Percentiles rank a stretch among this genome's conserved stretches.
Conservation (phyloP, 192 early-diverging fungal species). For the Coemansia sp. region DNA sequence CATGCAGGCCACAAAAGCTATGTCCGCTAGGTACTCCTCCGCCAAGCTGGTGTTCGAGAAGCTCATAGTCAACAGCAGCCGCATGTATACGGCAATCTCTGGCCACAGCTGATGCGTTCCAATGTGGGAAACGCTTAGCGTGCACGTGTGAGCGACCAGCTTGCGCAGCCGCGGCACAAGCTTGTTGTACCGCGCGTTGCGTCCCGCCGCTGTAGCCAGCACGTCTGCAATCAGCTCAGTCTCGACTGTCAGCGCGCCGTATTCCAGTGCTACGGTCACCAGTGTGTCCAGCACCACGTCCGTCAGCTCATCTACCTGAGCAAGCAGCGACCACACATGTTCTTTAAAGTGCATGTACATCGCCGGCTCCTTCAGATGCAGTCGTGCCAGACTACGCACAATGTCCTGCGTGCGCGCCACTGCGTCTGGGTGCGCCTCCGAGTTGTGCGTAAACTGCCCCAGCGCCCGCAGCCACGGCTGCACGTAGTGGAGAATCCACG, state of each 20-base stretch:
- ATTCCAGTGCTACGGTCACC: slow-evolving; percentile 75
- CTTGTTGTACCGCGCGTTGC: slow-evolving; percentile 75
- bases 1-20: slow-evolving; percentile 82
- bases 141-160: slow-evolving; percentile 76
- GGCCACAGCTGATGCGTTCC: slow-evolving; percentile 84
- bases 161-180: slow-evolving; percentile 78
- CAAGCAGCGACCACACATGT: slow-evolving; percentile 80
- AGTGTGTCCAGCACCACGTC: slow-evolving; percentile 80
- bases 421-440: slow-evolving; percentile 36
- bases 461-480: slow-evolving; percentile 86
- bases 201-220: slow-evolving; percentile 75
- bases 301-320: slow-evolving; percentile 75
- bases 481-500: slow-evolving; percentile 84
- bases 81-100: slow-evolving; percentile 87
- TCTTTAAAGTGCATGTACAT: slow-evolving; percentile 85
- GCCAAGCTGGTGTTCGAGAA: slow-evolving; percentile 81
- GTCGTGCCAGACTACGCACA: slow-evolving; percentile 72
- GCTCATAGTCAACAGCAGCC: slow-evolving; percentile 85
- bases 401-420: slow-evolving; percentile 66
- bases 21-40: slow-evolving; percentile 77
- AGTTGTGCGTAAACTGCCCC: slow-evolving; percentile 59
- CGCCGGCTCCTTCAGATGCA: slow-evolving; percentile 79
- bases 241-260: slow-evolving; percentile 72
- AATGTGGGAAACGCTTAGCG: slow-evolving; percentile 67
- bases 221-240: slow-evolving; percentile 87